A percentile compares a stretch with the other conserved stretches of the same genome.
These are phyloP conservation scores for Cladorrhinum sp. DNA, from an alignment of 2,329 filamentous ascomycete species.

Conservation along the genomic window DNA sequence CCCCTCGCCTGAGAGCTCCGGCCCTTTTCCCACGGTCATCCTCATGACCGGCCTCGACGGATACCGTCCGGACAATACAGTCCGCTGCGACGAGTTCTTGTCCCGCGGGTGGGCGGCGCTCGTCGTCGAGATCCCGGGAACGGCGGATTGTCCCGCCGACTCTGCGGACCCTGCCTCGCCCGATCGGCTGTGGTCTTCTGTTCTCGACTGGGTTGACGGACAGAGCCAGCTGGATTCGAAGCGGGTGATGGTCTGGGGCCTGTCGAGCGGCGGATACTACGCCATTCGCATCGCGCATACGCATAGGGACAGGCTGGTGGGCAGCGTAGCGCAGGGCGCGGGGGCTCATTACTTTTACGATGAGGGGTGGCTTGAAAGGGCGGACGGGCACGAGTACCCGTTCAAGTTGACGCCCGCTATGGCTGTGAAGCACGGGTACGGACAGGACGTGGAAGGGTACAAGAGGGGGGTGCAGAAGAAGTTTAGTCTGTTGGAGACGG, in stretches of 20 bases:
- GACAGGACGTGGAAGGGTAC: slow-evolving; percentile 50
- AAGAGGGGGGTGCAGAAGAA: slow-evolving; percentile 53
- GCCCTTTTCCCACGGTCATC: slow-evolving; percentile 46
- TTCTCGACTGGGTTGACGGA: slow-evolving; percentile 57
- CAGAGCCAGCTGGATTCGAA: slow-evolving; percentile 54
- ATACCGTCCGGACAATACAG: slow-evolving; percentile 61
- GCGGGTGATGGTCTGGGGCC: slow-evolving; percentile 60
- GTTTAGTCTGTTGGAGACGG: slow-evolving; percentile 60
- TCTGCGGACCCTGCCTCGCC: slow-evolving; percentile 55
- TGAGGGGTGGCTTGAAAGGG: slow-evolving; percentile 56
- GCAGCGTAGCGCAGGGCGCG: slow-evolving; percentile 61
- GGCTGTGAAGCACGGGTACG: slow-evolving; percentile 61
- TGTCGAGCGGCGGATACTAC: slow-evolving; percentile 67
- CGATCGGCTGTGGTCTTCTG: slow-evolving; percentile 60
- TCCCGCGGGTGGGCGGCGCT: slow-evolving; percentile 61
- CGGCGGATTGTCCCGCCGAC: slow-evolving; percentile 65
- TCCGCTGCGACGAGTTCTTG: slow-evolving; percentile 59
- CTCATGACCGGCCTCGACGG: slow-evolving; percentile 62
- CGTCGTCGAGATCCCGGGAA: slow-evolving; percentile 64
- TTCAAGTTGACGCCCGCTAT: slow-evolving; percentile 56
- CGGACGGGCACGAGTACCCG: slow-evolving; percentile 65
- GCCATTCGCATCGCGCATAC: slow-evolving; percentile 66
- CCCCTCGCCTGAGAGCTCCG: slow-evolving; percentile 42
- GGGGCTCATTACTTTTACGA: slow-evolving; percentile 62
- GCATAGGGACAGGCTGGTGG: slow-evolving; percentile 53